phyloP scores from a whole-genome alignment of 371 early-diverging fungal species.

The Haplosporangium sp. region DNA sequence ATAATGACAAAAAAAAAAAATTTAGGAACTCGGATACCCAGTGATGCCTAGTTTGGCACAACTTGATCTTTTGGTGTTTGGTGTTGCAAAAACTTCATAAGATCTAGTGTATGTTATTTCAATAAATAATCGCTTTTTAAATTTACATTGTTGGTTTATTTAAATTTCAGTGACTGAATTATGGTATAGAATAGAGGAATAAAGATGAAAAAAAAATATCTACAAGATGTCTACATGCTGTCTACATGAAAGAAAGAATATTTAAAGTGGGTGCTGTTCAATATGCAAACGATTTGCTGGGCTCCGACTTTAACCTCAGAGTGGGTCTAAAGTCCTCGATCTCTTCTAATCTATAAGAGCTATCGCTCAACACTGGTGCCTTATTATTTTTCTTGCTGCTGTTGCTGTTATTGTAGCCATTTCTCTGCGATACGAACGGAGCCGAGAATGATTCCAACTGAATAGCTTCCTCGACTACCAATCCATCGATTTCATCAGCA shows the following conservation, averaged over 20 bases:
- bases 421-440: slow-evolving; percentile 22
- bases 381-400: background rate
- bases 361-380: background rate
- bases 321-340: background rate
- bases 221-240: background rate
- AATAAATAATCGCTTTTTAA: background rate
- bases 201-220: background rate
- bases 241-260: too few species aligned
- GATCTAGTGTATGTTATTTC: background rate
- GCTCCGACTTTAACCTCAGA: background rate
- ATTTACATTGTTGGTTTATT: background rate
- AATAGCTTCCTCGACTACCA: slow-evolving; percentile 38
- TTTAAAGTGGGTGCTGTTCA: too few species aligned
- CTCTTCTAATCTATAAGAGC: background rate
- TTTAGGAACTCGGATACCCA: slow-evolving; percentile 39
- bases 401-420: background rate
- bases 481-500: slow-evolving; percentile 48
- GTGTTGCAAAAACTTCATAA: slow-evolving; percentile 17
- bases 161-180: background rate
- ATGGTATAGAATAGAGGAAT: background rate
- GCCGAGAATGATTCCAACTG: slow-evolving; percentile 27
- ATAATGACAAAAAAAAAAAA: too few species aligned
- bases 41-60: slow-evolving; percentile 36
- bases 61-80: slow-evolving; percentile 47
- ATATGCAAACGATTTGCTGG: too few species aligned